These are phyloP conservation scores for Heterobasidion occidentale DNA, from an alignment of 1,284 basidiomycete genomes.

Conservation along the genomic window DNA sequence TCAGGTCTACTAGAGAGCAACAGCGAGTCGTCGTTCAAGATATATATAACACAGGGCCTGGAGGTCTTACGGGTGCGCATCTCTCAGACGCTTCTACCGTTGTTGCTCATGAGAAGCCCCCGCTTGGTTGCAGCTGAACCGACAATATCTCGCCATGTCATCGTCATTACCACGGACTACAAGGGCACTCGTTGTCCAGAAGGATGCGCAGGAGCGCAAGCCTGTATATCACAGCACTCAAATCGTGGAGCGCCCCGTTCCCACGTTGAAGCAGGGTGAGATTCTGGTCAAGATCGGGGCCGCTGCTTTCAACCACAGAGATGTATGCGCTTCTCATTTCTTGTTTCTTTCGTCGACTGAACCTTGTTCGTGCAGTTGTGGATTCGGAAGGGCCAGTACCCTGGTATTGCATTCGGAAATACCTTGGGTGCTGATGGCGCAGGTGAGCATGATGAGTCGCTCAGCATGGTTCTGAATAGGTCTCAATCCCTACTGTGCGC, in stretches of 20 bases:
- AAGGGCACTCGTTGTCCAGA: slow-evolving; percentile 33
- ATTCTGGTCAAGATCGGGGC: slow-evolving; percentile 62
- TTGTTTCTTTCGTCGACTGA: not conserved
- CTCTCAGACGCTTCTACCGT: too few species aligned
- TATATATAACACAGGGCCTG: too few species aligned
- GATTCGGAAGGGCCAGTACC: slow-evolving; percentile 68
- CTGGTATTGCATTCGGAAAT: slow-evolving; percentile 50
- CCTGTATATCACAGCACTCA: slow-evolving; percentile 44
- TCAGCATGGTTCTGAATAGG: too few species aligned
- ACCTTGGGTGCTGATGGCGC: slow-evolving; percentile 71
- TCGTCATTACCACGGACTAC: slow-evolving; percentile 7
- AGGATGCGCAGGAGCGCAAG: slow-evolving; percentile 21
- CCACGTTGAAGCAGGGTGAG: slow-evolving; percentile 43
- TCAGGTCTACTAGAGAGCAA: too few species aligned
- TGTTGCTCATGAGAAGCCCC: too few species aligned
- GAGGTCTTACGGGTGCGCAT: too few species aligned
- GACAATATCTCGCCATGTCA: not conserved
- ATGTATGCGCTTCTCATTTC: slow-evolving; percentile 38
- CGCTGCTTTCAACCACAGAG: slow-evolving; percentile 74
- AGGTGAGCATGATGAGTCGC: slow-evolving; percentile 30
- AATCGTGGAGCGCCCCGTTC: slow-evolving; percentile 40
- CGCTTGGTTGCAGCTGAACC: not conserved
- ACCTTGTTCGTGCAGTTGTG: slow-evolving; percentile 43
- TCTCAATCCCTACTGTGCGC: not conserved
- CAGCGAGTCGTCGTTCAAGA: too few species aligned